Evolutionary conservation across 495 filamentous ascomycete genomes (phyloP), one percentile per base, ranked within the genome.

Genomic region (Neurospora africana): DNA sequence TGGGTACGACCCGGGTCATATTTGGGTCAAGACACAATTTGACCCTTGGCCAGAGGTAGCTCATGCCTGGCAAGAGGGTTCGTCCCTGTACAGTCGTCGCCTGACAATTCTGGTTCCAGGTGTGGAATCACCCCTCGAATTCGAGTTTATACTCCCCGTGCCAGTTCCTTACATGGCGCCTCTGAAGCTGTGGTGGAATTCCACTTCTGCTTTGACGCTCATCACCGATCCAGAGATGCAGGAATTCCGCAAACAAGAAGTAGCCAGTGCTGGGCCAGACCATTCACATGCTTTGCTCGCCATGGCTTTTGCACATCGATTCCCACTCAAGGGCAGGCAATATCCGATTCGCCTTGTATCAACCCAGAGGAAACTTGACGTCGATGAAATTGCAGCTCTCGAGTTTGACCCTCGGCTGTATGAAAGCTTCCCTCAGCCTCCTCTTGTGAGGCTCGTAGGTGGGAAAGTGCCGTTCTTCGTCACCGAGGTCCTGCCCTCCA

Each of bases 21-120:
- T 86, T 11, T 75, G 83, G 21, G 90, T 91, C 3, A 80, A 83
- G 11, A 84, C 83, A 41, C 84, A 87, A 74, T 82, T 89, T 70
- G 87, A 91, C 75, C 91, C 92, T 0, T 96, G 90, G 90, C 74
- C 80, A n/a, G 76, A 81, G 13, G 77, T 92, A 61, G 89, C 91
- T 4, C 77, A 81, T 38, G 82, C 79, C 15, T 92, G 89, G 89
- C 73, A 75, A 8, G 39, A 73, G 17, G 21, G 72, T 4, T 69
- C 61, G 19, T 43, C 79, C n/a, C 43, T 81, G 17, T 81, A 73
- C 38, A 75, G 77, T 68, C 79, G 79, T 38, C 75, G 68, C 37
- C 68, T 79, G 75, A 82, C 41, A 47, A 77, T 75, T 30, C 71
- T 76, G 15, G 79, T 83, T 27, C 79, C 81, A 2, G 68, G 79